Evolutionary conservation across 345 rosid genomes (phyloP), one percentile per base, ranked within the genome.

Genomic region (Eucalyptus erythrocorys): DNA sequence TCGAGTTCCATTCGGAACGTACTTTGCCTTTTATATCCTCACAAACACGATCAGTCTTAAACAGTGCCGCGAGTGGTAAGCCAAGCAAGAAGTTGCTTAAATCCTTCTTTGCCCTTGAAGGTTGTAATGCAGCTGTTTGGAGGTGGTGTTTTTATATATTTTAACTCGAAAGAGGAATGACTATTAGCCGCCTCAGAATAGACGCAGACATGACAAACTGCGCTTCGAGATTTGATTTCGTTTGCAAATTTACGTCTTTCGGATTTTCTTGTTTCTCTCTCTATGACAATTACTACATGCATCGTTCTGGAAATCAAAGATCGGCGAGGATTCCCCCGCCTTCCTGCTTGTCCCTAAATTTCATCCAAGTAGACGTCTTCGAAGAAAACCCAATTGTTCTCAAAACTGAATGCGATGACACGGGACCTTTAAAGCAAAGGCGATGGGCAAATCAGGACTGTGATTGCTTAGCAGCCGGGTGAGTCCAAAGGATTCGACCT

Each of bases 101-200:
- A 71, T 37, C 14, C 81, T 71, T 37, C 27, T 71, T 37, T 71
- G 81, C 26, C 81, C 81, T 8, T 3, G 2, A 71, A 71, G 21
- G 14, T 30, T 21, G 47, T 21, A 22, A 0, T 34, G 6, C 42
- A 0, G 81, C 40, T 5, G 34, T 59, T 12, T 59, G 34, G 16
- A 59, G 68, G 10, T 7, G 71, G 21, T 13, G 9, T 64, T n/a
- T n/a, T n/a, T n/a, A 7, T 64, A 34, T 64, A 32, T 64, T 64
- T 0, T 7, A n/a, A 13, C 34, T 76, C 3, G 47, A 3, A 37
- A 26, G 7, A 1, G 4, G 14, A 19, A 42, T 40, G 82, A 21
- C 40, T 1, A 6, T n/a, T 0, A 64, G 10, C 37, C 1, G 10
- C 9, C 37, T 64, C 40, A 14, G 40, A 64, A 15, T 64, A 64